Base-by-base conservation (phyloP, 495 filamentous ascomycete species). In the Chaetomium cochliodes region DNA sequence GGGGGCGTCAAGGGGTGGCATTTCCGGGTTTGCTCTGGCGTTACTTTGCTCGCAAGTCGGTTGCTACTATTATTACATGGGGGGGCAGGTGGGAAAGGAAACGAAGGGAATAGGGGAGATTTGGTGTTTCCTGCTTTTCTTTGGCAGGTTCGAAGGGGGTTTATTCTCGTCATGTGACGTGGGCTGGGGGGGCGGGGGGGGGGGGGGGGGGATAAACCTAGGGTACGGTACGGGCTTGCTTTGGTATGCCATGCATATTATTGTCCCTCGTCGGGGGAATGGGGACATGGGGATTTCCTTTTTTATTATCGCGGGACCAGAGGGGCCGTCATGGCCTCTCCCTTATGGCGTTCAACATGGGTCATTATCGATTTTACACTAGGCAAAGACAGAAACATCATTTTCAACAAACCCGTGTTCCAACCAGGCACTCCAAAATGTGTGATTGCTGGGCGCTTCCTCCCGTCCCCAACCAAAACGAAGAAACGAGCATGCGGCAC, bases 321-420 rank as follows among this genome's bases (percentile, higher is more conserved):
- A 4, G 41, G 15, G 2, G 41, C 13, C 33, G 11, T 4, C 41
- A 15, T 18, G 41, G 7, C 54, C 28, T 56, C 30, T 44, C 56
- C 56, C 41, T 26, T 37, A 12, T 37, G 44, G 58, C 11, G 58
- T 39, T 60, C 44, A 50, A 50, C 44, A 50, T 44, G 13, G 13
- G 33, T 37, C 33, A 37, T 37, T 11, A 37, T 37, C 33, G 5
- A 37, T 11, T 15, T 37, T n/a, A n/a, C n/a, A n/a, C n/a, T n/a
- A 60, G 58, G 44, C 58, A 23, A 50, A 33, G 41, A 30, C 28
- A 23, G 41, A 26, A 44, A 44, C 18, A 15, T 16, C 41, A 44
- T 44, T 44, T 37, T 44, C 41, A 44, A 44, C 41, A 15, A 5
- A 44, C 9, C 41, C n/a, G n/a, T n/a, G 33, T 16, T 16, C 13